Conservation (phyloP, 768 basidiomycete genomes). For the Phlebiopsis gigantea region DNA sequence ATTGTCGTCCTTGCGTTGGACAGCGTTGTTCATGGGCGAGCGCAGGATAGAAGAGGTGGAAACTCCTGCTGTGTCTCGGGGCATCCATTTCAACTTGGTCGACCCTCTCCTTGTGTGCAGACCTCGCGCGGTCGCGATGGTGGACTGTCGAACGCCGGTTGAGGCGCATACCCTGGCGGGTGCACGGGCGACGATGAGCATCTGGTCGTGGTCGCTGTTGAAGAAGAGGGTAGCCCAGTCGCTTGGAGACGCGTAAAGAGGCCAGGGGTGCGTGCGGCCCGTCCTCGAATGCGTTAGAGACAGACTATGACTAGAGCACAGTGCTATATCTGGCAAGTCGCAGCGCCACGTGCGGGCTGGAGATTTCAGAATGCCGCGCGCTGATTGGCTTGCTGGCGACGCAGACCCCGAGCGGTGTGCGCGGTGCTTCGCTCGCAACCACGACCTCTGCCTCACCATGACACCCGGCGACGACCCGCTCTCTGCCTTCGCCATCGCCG, state of each 20-base stretch:
- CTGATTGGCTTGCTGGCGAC: slow-evolving; percentile 5
- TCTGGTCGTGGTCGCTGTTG: background rate
- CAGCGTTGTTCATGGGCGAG: background rate
- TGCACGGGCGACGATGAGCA: slow-evolving; percentile 6
- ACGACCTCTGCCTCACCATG: background rate
- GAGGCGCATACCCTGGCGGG: background rate
- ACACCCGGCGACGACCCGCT: background rate
- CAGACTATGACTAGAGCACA: background rate
- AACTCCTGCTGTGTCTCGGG: background rate
- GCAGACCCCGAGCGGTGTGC: background rate
- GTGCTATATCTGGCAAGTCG: background rate
- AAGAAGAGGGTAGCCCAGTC: background rate
- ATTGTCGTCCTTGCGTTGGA: slow-evolving; percentile 1
- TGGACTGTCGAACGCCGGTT: background rate
- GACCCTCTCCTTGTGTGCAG: background rate
- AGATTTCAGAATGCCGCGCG: slow-evolving; percentile 6
- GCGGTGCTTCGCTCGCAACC: background rate
- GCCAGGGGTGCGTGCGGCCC: background rate
- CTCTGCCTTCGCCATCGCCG: slow-evolving; percentile 13
- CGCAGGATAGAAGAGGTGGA: background rate
- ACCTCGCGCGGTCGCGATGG: background rate
- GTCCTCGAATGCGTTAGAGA: background rate
- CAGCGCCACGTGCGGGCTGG: slow-evolving; percentile 5
- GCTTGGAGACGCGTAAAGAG: background rate
- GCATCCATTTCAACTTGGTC: background rate